Conservation (phyloP, 1,284 basidiomycete species). For the Austropuccinia psidii region DNA sequence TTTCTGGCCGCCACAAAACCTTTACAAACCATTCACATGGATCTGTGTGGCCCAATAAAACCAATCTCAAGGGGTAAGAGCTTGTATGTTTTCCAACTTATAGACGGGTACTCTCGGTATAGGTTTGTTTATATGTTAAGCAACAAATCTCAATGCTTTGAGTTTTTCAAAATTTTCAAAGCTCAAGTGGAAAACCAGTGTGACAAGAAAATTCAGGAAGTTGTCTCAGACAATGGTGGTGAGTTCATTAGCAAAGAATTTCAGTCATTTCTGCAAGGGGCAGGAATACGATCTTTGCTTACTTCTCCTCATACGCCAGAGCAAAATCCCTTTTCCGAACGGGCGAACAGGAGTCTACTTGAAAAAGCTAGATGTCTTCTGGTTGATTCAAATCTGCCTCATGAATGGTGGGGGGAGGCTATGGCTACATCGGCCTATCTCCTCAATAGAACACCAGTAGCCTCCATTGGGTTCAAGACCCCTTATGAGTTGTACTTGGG, state of each 20-base stretch:
- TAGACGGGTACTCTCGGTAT: background rate
- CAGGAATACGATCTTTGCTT: background rate
- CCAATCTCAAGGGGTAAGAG: background rate
- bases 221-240: slow-evolving; percentile 18
- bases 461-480: background rate
- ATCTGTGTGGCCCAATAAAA: slow-evolving; percentile 14
- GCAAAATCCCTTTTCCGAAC: slow-evolving; percentile 15
- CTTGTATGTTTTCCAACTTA: slow-evolving; percentile 5
- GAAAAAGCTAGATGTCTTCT: background rate
- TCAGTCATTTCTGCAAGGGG: no score
- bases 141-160: background rate
- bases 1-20: background rate
- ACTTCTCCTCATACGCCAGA: slow-evolving; percentile 17
- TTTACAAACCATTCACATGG: slow-evolving; percentile 12
- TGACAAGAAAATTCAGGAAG: background rate
- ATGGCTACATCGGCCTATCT: background rate
- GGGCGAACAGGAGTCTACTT: background rate
- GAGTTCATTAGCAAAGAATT: background rate
- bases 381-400: background rate
- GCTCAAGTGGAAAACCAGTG: background rate
- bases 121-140: background rate
- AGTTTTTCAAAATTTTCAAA: background rate
- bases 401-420: background rate
- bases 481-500: background rate
- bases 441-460: background rate